phyloP scores from a whole-genome alignment of 441 rosid genomes.

The Erodium moschatum region DNA sequence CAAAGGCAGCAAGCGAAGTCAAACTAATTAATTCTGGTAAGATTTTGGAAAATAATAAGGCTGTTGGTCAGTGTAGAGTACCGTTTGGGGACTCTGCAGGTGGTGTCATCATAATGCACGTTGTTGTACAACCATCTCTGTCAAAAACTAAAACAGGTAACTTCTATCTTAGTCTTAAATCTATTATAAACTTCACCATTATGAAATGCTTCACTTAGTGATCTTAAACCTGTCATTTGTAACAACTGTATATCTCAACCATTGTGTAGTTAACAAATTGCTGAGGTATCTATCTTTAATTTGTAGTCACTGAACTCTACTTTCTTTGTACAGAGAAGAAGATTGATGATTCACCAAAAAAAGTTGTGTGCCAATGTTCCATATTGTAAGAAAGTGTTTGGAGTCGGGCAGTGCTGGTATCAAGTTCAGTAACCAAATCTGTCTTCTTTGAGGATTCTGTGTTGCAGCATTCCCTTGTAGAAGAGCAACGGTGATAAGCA shows the following conservation, averaged over 20 bases:
- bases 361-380: slow-evolving; percentile 73
- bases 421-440: slow-evolving; percentile 9
- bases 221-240: not conserved
- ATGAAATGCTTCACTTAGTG: not conserved
- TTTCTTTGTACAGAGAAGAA: slow-evolving; percentile 63
- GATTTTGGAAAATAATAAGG: slow-evolving; percentile 71
- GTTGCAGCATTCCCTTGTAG: slow-evolving; percentile 15
- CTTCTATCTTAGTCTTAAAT: slow-evolving; percentile 7
- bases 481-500: slow-evolving; percentile 8
- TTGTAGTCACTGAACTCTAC: no score
- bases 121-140: slow-evolving; percentile 75
- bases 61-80: slow-evolving; percentile 71
- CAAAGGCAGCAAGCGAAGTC: slow-evolving; percentile 68
- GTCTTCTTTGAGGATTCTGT: slow-evolving; percentile 20
- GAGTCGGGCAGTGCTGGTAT: slow-evolving; percentile 21
- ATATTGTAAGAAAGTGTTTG: slow-evolving; percentile 48
- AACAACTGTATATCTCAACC: not conserved
- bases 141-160: slow-evolving; percentile 62
- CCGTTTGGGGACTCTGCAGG: slow-evolving; percentile 61
- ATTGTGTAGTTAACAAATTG: not conserved
- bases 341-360: slow-evolving; percentile 61
- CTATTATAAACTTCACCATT: not conserved
- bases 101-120: slow-evolving; percentile 56
- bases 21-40: slow-evolving; percentile 80
- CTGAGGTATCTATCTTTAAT: no score